phyloP scores from a whole-genome alignment of 2,329 filamentous ascomycete genomes.

The Didymella arachidicola region DNA sequence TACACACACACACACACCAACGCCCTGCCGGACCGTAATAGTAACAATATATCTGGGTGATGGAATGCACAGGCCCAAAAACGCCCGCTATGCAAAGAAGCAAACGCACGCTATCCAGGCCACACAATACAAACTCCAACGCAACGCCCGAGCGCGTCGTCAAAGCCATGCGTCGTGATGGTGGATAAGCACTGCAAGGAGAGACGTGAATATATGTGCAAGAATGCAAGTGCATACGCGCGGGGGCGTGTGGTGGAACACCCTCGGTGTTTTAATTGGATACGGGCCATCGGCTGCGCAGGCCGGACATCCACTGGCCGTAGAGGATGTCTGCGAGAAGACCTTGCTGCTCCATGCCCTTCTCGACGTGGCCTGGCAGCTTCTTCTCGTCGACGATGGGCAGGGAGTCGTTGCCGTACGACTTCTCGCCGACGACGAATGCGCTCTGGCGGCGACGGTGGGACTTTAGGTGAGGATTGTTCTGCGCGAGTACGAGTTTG shows the following conservation, averaged over 20 bases:
- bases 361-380: conserved; percentile 65
- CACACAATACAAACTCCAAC: not conserved
- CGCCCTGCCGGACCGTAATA: not conserved
- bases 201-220: conserved; percentile 21
- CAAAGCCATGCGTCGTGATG: conserved; percentile 17
- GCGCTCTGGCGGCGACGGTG: conserved; percentile 65
- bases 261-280: conserved; percentile 11
- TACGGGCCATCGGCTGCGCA: conserved; percentile 63
- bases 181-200: conserved; percentile 14
- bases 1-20: not conserved
- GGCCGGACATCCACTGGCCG: conserved; percentile 84
- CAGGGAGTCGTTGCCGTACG: conserved; percentile 50
- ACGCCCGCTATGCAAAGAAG: not conserved
- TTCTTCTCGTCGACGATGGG: conserved; percentile 55
- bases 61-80: not conserved
- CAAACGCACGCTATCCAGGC: not conserved
- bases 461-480: conserved; percentile 84
- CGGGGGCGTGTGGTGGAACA: not conserved
- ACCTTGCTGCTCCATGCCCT: conserved; percentile 91
- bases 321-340: conserved; percentile 91
- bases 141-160: conserved; percentile 15
- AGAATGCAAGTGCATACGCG: conserved; percentile 10
- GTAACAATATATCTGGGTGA: not conserved
- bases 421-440: conserved; percentile 53
- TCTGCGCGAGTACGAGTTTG: conserved; percentile 79